Base-by-base conservation (phyloP, 306 rosid species). In the Erythrophleum fordii region DNA sequence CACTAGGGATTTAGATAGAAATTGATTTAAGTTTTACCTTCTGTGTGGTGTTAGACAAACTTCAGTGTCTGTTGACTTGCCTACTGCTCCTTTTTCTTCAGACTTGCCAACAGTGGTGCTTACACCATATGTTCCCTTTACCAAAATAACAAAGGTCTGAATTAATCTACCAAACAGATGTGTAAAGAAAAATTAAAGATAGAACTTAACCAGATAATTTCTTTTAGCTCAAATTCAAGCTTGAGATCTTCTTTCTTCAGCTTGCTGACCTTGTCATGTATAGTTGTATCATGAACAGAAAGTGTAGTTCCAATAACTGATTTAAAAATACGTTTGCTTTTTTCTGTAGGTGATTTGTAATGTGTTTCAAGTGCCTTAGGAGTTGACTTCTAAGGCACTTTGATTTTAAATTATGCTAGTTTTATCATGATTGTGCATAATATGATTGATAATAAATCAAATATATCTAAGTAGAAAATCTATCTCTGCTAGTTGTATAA, bases 11-110 rank as follows among this genome's bases (percentile, higher is more conserved):
- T 62, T 44, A 73, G 73, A 23, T 17, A 42, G 42, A 77, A 74
- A 75, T 81, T 65, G 69, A 65, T 75, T 76, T 66, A 52, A 76
- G 72, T 34, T 74, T 56, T 83, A 92, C 97, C 97, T 89, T 88
- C 48, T 69, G 5, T 53, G 12, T 58, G 84, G 72, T 72, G 81
- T 31, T 69, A 8, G 86, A 67, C 53, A 34, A 73, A 12, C 76
- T 81, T 76, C 77, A 46, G 75, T 74, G 80, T 73, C 79, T 51
- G 55, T 45, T 65, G 78, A 59, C 60, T 29, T 82, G 78, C 58
- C 81, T 39, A 45, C 55, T 72, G 37, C 59, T 64, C 83, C 80
- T 42, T 80, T 68, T 68, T 46, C 75, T 72, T 70, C 82, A 41
- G 86, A 84, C 78, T 77, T 82, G 82, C 76, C 44, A 58, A 55